Base-by-base conservation (phyloP, 805 yeast species). In the Debaryomyces prosopidis region DNA sequence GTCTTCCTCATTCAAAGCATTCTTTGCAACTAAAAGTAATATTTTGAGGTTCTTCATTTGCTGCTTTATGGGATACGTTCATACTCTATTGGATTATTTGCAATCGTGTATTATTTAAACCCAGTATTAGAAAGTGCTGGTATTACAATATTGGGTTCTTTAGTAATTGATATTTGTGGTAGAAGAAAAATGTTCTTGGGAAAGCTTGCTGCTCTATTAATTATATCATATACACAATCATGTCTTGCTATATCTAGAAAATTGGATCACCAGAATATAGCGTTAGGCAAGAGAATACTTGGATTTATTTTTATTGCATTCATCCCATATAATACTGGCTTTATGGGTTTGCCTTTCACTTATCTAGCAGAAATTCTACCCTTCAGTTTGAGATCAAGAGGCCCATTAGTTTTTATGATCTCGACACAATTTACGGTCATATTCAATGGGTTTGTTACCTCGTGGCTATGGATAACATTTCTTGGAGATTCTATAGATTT, bases 111-210 rank as follows among this genome's bases (percentile, higher is more conserved):
- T 66, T 78, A 78, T 59, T 63, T 79, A 49, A 65, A 69, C 47
- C 68, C 71, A 53, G 84, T 81, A 11, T 68, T 80, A 50, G 55
- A 62, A 47, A 71, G 80, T 20, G 77, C 80, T 57, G 84, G 85
- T 47, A 75, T 80, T 53, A 76, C 77, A 38, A 73, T 41, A 71
- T 79, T 57, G 79, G 82, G 79, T 45, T 73, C 75, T 48, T 68
- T 78, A 50, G 73, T 69, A 72, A 60, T 75, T 46, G 77, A 68
- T 59, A 76, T 53, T n/a, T 51, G 50, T n/a, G 50, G 48, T 37
- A 40, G 39, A 14, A 59, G 69, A 52, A 52, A 58, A 0, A 36
- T 65, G 44, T 64, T 66, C 42, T 30, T 66, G 8, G n/a, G n/a
- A n/a, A n/a, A n/a, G n/a, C n/a, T n/a, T n/a, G n/a, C n/a, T n/a